Percentiles rank a stretch among this genome's conserved stretches.
phyloP scores from a whole-genome alignment of 2,329 filamentous ascomycete genomes.

The Penicillium sp. region DNA sequence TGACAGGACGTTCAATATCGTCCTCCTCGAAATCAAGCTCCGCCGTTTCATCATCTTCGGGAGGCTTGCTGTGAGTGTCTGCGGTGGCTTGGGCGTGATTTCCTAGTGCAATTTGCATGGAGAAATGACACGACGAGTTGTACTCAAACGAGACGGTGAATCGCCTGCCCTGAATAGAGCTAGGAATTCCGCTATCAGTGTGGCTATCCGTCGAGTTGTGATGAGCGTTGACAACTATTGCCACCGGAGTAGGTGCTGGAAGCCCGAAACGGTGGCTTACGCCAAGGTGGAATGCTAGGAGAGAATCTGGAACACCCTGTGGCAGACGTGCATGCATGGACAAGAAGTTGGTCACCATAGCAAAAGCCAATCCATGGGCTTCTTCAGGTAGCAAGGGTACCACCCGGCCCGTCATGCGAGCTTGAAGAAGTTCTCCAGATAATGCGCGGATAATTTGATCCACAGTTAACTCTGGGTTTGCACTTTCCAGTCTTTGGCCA shows the following conservation, averaged over 20 bases:
- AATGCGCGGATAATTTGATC: slow-evolving; percentile 33
- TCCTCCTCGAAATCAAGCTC: slow-evolving; percentile 30
- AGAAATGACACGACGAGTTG: slow-evolving; percentile 21
- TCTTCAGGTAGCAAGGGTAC: slow-evolving; percentile 29
- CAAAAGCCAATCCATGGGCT: slow-evolving; percentile 28
- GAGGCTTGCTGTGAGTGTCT: not conserved
- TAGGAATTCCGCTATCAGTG: not conserved
- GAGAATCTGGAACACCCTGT: slow-evolving; percentile 18
- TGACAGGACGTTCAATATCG: slow-evolving; percentile 15
- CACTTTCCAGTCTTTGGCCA: slow-evolving; percentile 6
- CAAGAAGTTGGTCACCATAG: slow-evolving; percentile 29
- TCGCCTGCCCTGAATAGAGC: slow-evolving; percentile 5
- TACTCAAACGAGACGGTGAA: slow-evolving; percentile 29
- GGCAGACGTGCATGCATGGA: slow-evolving; percentile 28
- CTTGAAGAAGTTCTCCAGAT: slow-evolving; percentile 30
- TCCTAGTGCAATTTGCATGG: slow-evolving; percentile 25
- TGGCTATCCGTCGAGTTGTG: slow-evolving; percentile 1
- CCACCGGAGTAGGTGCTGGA: slow-evolving; percentile 18
- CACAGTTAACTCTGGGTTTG: slow-evolving; percentile 19
- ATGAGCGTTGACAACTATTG: slow-evolving; percentile 27
- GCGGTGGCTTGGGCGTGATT: not conserved
- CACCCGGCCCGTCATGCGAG: slow-evolving; percentile 27
- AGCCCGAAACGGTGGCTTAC: slow-evolving; percentile 35
- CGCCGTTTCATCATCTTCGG: slow-evolving; percentile 18
- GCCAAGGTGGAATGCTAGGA: slow-evolving; percentile 36